phyloP scores from a whole-genome alignment of 2,329 filamentous ascomycete species.

The Paramyrothecium sp. region DNA sequence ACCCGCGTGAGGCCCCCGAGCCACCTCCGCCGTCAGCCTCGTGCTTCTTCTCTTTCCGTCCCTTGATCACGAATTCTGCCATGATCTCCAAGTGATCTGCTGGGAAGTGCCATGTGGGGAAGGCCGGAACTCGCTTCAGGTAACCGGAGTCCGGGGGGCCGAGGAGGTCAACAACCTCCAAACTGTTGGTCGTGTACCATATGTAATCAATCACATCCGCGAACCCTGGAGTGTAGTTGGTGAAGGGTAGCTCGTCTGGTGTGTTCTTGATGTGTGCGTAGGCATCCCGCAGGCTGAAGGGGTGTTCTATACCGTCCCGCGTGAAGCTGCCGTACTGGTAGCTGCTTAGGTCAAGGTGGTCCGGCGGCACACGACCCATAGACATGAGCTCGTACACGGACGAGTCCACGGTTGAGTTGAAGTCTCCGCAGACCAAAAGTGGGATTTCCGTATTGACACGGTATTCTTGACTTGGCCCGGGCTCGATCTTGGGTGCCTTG shows the following conservation, averaged over 20 bases:
- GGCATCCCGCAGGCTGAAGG: conserved; percentile 88
- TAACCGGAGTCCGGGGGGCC: conserved; percentile 85
- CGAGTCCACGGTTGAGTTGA: conserved; percentile 86
- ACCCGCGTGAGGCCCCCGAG: conserved; percentile 25
- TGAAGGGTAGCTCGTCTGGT: conserved; percentile 83
- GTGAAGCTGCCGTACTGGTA: conserved; percentile 94
- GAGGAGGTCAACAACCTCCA: conserved; percentile 80
- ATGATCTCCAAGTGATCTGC: conserved; percentile 89
- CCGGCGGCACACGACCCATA: conserved; percentile 72
- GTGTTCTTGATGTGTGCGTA: conserved; percentile 82
- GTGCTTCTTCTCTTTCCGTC: conserved; percentile 77
- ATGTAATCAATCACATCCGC: conserved; percentile 93
- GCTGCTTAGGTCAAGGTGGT: conserved; percentile 76
- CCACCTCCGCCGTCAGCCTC: conserved; percentile 58
- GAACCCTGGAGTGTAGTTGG: conserved; percentile 96
- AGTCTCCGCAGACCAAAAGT: conserved; percentile 88
- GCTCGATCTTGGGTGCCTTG: conserved; percentile 55
- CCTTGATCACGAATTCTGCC: conserved; percentile 86
- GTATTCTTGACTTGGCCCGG: conserved; percentile 84
- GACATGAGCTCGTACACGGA: conserved; percentile 90
- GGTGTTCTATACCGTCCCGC: conserved; percentile 86
- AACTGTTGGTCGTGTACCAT: conserved; percentile 90
- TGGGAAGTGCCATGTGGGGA: conserved; percentile 93
- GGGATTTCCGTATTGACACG: conserved; percentile 84
- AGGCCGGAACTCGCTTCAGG: conserved; percentile 82